Conservation (phyloP, 805 yeast genomes). For the Candida cerambycidarum region DNA sequence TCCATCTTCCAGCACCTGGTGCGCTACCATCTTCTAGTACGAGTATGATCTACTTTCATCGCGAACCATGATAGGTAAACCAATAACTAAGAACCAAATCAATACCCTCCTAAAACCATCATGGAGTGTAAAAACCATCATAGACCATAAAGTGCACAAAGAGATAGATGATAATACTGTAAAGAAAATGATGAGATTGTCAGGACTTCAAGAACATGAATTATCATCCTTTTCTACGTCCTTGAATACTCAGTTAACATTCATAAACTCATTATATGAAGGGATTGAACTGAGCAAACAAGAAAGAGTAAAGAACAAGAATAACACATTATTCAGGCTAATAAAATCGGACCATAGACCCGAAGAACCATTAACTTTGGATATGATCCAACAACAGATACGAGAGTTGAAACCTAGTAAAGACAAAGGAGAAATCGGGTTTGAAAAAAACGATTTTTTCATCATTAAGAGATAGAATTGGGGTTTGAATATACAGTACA, state of each 20-base stretch:
- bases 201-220: constrained; percentile 30
- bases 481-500: too few relatives aligned
- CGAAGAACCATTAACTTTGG: constrained; percentile 23
- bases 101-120: constrained; percentile 11
- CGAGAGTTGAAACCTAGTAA: constrained; percentile 10
- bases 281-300: constrained; percentile 7
- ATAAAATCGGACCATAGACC: constrained; percentile 33
- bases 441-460: constrained; percentile 13
- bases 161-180: constrained; percentile 8
- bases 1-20: too few relatives aligned
- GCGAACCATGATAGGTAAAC: constrained; percentile 4
- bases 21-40: too few relatives aligned
- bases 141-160: constrained; percentile 6
- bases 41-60: too few relatives aligned
- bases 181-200: constrained; percentile 30
- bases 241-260: constrained; percentile 27
- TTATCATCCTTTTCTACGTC: constrained; percentile 20
- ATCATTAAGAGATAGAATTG: constrained; percentile 9
- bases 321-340: constrained; percentile 32
- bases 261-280: constrained; percentile 28
- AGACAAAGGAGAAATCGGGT: constrained; percentile 26
- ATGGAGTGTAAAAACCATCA: constrained; percentile 21
- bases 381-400: constrained; percentile 17
- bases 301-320: constrained; percentile 10
- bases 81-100: constrained; percentile 10